Percentiles rank a stretch among this genome's conserved stretches.
Evolutionary conservation across 2,329 filamentous ascomycete genomes (phyloP).

Genomic region (Xylaria arbuscula): DNA sequence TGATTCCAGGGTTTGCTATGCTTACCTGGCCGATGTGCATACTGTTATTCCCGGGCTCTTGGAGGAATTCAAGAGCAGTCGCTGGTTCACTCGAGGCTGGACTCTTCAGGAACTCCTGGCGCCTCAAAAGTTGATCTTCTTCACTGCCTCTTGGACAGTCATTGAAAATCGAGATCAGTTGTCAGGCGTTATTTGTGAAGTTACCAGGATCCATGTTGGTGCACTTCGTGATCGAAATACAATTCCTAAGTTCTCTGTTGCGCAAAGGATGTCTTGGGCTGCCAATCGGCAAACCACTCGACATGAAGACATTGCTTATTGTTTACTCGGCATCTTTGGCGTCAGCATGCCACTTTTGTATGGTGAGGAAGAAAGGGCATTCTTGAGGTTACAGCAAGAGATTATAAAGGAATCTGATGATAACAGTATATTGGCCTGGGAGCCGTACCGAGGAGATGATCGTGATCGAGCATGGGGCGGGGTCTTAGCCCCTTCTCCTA

Average conservation of each 20-base stretch:
- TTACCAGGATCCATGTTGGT: constrained; percentile 40
- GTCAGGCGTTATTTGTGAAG: constrained; percentile 27
- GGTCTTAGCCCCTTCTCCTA: constrained; percentile 35
- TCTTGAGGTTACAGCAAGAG: constrained; percentile 51
- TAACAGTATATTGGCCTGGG: constrained; percentile 49
- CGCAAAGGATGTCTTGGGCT: constrained; percentile 56
- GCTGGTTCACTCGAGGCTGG: constrained; percentile 48
- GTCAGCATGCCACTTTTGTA: constrained; percentile 59
- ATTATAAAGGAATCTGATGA: constrained; percentile 50
- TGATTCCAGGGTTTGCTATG: constrained; percentile 50
- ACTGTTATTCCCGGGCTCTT: no score
- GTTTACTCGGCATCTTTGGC: constrained; percentile 57
- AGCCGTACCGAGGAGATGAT: no score
- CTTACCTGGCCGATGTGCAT: constrained; percentile 49
- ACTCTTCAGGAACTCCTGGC: constrained; percentile 47
- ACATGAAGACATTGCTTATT: constrained; percentile 58
- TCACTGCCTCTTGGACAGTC: constrained; percentile 31
- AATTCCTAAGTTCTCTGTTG: constrained; percentile 45
- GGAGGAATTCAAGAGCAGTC: constrained; percentile 24
- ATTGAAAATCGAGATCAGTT: constrained; percentile 34
- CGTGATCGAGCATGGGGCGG: constrained; percentile 1
- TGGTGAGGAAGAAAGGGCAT: constrained; percentile 52
- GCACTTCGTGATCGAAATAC: constrained; percentile 37
- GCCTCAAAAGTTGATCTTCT: constrained; percentile 42
- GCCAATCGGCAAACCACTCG: constrained; percentile 50